Percentiles rank a stretch among this genome's conserved stretches.
Conservation (phyloP, 2,329 filamentous ascomycete genomes). For the Xylaria sp. region DNA sequence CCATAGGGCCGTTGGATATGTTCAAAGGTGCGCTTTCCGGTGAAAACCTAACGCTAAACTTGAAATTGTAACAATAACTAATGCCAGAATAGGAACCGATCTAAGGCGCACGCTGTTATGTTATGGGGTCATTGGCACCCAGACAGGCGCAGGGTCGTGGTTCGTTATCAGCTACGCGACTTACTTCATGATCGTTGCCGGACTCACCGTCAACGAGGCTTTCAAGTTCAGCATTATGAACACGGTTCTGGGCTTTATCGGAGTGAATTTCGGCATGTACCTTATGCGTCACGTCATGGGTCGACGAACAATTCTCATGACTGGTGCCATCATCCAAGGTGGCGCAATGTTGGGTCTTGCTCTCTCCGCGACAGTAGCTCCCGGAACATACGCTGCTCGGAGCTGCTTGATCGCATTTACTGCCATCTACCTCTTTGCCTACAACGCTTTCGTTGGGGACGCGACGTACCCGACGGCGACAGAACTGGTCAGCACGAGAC, state of each 20-base stretch:
- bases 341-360: constrained; percentile 59
- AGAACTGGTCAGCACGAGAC: constrained; percentile 57
- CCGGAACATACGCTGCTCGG: constrained; percentile 46
- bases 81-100: constrained; percentile 52
- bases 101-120: constrained; percentile 62
- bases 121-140: constrained; percentile 59
- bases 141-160: constrained; percentile 59
- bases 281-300: constrained; percentile 60
- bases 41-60: neutral
- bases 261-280: constrained; percentile 61
- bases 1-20: constrained; percentile 53
- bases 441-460: constrained; percentile 55
- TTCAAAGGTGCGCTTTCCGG: constrained; percentile 45
- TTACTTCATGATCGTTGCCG: constrained; percentile 59
- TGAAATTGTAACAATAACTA: neutral
- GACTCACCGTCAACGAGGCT: constrained; percentile 54
- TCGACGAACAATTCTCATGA: constrained; percentile 59
- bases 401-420: constrained; percentile 53
- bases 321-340: constrained; percentile 57
- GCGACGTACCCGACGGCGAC: constrained; percentile 57
- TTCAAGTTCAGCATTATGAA: constrained; percentile 64
- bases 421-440: constrained; percentile 51
- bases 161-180: constrained; percentile 63
- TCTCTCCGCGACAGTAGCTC: constrained; percentile 44
- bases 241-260: constrained; percentile 60